Evolutionary conservation across 495 filamentous ascomycete genomes (phyloP), one percentile per base, ranked within the genome.

Genomic region (Entonaema liquescens): DNA sequence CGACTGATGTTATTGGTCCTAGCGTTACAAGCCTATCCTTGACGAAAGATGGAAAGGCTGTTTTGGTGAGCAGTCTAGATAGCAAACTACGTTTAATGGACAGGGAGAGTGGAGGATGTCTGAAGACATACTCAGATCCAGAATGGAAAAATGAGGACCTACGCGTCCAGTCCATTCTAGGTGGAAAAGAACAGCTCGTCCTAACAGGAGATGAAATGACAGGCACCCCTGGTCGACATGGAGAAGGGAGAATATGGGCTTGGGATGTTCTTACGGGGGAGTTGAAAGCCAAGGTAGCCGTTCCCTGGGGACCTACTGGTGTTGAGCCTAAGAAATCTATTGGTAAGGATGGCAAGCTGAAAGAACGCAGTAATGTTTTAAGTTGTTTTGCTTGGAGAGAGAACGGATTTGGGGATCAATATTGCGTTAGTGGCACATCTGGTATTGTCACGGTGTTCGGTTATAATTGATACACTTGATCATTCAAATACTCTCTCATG

Each of bases 231-330:
- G 79, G 76, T 15, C 78, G 76, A 26, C 74, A 77, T 3, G 65
- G 74, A 1, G 83, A 89, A 62, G 90, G 89, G 8, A 85, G 88
- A 71, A 84, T 97, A 17, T 93, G 91, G 85, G 92, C 89, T 12
- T 98, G 95, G 93, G 94, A 97, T 85, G 76, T 97, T n/a, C 72
- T 97, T 55, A 91, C 83, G 40, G 95, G 93, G 1, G 87, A 89
- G 59, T 74, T 91, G 40, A 82, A 90, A 58, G 84, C 88, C 25
- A 86, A 82, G 59, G 72, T 94, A 49, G 76, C 83, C 40, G 89
- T 86, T 75, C 88, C 86, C 77, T 80, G 84, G 82, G 67, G 88
- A 79, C 89, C 85, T 74, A 86, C 87, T 11, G 90, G 86, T 80
- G 82, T 77, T 31, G 81, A 79, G 59, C 73, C 68, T 0, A 75